A percentile compares a stretch with the other conserved stretches of the same genome.
phyloP scores from a whole-genome alignment of 2,329 filamentous ascomycete genomes.

The Penicillium occitanis region DNA sequence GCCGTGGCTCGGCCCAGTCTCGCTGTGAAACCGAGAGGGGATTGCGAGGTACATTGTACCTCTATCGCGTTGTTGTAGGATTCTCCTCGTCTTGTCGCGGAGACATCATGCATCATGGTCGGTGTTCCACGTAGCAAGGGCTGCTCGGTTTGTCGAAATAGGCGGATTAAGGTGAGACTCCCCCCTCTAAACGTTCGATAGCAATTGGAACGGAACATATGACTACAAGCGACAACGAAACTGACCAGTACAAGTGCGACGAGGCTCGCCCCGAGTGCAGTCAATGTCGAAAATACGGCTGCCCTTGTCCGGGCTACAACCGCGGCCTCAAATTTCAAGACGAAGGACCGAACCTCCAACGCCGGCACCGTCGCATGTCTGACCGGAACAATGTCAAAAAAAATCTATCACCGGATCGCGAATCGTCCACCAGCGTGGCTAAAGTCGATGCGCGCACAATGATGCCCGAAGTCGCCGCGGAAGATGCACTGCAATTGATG shows the following conservation, averaged over 20 bases:
- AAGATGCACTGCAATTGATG: constrained; percentile 21
- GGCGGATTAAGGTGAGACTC: constrained; percentile 38
- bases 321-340: constrained; percentile 33
- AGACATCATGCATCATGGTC: constrained; percentile 35
- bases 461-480: constrained; percentile 19
- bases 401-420: background rate
- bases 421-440: constrained; percentile 7
- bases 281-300: constrained; percentile 32
- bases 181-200: background rate
- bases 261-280: constrained; percentile 31
- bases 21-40: background rate
- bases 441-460: background rate
- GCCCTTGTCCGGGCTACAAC: constrained; percentile 29
- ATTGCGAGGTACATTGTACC: background rate
- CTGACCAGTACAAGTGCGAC: constrained; percentile 29
- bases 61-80: background rate
- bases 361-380: constrained; percentile 25
- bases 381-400: constrained; percentile 15
- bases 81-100: background rate
- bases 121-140: constrained; percentile 45
- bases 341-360: constrained; percentile 32
- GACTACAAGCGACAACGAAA: background rate
- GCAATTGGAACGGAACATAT: background rate
- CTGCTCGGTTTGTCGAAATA: constrained; percentile 42
- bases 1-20: background rate